phyloP scores from a whole-genome alignment of 768 basidiomycete species.

The Lyophyllum semitale region DNA sequence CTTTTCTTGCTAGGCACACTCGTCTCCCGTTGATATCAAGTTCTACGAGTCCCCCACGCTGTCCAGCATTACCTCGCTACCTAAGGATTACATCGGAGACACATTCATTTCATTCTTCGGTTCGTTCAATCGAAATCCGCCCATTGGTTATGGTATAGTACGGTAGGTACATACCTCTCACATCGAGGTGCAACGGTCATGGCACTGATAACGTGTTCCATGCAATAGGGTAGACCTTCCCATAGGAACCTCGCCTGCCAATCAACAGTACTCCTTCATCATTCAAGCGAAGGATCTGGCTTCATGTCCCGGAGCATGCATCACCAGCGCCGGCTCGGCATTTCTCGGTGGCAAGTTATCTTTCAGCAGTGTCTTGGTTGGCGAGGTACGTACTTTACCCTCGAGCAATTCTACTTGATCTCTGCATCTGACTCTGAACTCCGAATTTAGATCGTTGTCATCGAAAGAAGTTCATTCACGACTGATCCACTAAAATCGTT shows the following conservation, averaged over 20 bases:
- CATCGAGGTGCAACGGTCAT: background rate
- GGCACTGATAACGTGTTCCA: no score
- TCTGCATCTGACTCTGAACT: background rate
- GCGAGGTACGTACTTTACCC: constrained; percentile 32
- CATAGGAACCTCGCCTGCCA: constrained; percentile 5
- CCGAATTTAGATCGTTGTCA: background rate
- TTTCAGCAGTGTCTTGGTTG: constrained; percentile 44
- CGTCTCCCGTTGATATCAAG: constrained; percentile 46
- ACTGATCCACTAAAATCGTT: background rate
- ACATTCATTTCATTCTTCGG: constrained; percentile 48
- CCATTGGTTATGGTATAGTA: constrained; percentile 48
- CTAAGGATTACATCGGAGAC: constrained; percentile 26
- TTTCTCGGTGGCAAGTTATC: constrained; percentile 38
- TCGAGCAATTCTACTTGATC: background rate
- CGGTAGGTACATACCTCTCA: constrained; percentile 23
- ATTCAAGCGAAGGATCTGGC: constrained; percentile 39
- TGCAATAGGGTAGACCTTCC: constrained; percentile 25
- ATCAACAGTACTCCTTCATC: constrained; percentile 30
- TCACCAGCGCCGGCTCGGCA: constrained; percentile 41
- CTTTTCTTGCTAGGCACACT: constrained; percentile 37
- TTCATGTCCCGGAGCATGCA: constrained; percentile 39
- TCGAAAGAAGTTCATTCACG: background rate
- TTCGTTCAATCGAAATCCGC: constrained; percentile 38
- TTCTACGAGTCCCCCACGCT: constrained; percentile 27
- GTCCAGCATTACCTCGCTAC: constrained; percentile 21